Evolutionary conservation across 495 filamentous ascomycete species (phyloP), one percentile per base, ranked within the genome.

Genomic region (Aspergillus coremiiformis): DNA sequence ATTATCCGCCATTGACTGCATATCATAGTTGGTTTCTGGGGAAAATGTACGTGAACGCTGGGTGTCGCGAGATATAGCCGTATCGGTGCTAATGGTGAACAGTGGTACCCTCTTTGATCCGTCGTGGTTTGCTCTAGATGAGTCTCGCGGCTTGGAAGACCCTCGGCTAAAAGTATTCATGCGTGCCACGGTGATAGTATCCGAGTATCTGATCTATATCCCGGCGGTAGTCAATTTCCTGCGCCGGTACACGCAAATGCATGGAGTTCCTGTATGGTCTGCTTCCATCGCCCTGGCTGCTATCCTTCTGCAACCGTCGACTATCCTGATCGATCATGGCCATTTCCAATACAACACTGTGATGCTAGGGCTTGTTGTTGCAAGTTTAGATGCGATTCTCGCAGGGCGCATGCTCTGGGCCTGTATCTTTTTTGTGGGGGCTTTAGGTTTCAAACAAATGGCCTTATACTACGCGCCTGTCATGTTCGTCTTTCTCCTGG

Each of bases 261-360:
- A 84, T 53, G 79, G 81, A 41, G 82, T 95, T 51, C 80, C 76
- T 54, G 77, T 76, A 17, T 94, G 89, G 87, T 86, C 86, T 20
- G 78, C 81, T 45, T 87, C 86, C 0, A 83, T 96, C 54, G 91
- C 93, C 1, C 80, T 97, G 8, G 84, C 85, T 19, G 93, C 91
- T 0, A 84, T 97, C 45, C 76, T 98, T 23, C 84, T 98, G 78
- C 94, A 98, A 60, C 93, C 93, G 5, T 85, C 81, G 1, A 89
- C 86, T 5, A 93, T 96, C 48, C 78, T 98, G 11, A 87, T 97
- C 59, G 93, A 98, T 59, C 92, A 97, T 62, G 87, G 89, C n/a
- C 93, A 98, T 69, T 98, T 98, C 66, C 93, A 98, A 70, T 98
- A 95, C 65, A 98, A 98, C 66, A 93, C 90, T 0, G 90, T 97